Evolutionary conservation across 2,329 filamentous ascomycete species (phyloP).

Genomic region (Diaporthe eres): DNA sequence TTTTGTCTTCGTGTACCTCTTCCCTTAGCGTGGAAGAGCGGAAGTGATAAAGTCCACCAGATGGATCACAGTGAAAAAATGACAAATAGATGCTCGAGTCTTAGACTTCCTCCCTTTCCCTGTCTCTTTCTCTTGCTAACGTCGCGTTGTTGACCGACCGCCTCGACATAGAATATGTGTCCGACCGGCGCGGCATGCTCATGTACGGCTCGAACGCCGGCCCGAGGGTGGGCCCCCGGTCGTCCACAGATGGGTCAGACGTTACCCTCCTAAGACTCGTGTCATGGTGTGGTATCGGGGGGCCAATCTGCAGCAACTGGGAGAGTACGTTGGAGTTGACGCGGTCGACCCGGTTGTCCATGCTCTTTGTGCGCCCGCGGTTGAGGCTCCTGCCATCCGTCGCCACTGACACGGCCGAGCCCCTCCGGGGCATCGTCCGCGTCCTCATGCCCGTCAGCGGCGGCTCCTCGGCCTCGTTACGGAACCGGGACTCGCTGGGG

Average conservation of each 20-base stretch:
- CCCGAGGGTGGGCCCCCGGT: conserved; percentile 20
- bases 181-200: conserved; percentile 34
- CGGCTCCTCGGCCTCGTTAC: conserved; percentile 66
- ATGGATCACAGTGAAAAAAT: not conserved
- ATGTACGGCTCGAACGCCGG: conserved; percentile 31
- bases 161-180: conserved; percentile 41
- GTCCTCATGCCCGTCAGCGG: conserved; percentile 31
- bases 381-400: conserved; percentile 44
- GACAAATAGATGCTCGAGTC: not conserved
- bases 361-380: conserved; percentile 55
- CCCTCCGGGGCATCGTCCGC: conserved; percentile 51
- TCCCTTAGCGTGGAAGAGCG: not conserved
- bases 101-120: conserved; percentile 37
- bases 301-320: conserved; percentile 64
- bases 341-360: conserved; percentile 48
- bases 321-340: conserved; percentile 60
- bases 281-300: conserved; percentile 51
- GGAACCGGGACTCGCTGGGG: conserved; percentile 69
- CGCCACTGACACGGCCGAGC: conserved; percentile 51
- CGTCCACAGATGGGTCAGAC: conserved; percentile 23
- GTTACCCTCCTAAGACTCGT: conserved; percentile 23
- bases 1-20: not conserved
- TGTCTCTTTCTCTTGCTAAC: conserved; percentile 25
- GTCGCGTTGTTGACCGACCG: conserved; percentile 35
- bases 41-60: not conserved